phyloP scores from a whole-genome alignment of 192 early-diverging fungal species.

The Hyaloraphidium curvatum region DNA sequence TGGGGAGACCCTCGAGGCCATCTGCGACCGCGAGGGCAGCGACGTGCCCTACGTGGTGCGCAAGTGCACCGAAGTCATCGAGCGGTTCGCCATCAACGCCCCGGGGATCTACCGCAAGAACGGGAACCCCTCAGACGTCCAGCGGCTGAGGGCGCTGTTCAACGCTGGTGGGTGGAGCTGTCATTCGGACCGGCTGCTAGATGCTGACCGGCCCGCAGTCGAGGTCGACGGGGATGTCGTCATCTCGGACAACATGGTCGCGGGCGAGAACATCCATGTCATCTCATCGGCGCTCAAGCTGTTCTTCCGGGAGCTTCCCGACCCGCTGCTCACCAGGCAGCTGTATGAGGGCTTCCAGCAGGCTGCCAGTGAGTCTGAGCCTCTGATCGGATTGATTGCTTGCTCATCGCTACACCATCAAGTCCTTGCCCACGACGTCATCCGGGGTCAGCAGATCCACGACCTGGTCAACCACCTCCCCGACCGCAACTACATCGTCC shows the following conservation, averaged over 20 bases:
- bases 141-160: too few species aligned
- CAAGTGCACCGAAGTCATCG: not conserved
- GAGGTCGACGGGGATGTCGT: too few species aligned
- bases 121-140: too few species aligned
- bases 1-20: not conserved
- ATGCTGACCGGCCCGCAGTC: too few species aligned
- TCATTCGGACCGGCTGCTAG: too few species aligned
- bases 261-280: not conserved
- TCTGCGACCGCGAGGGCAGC: not conserved
- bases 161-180: too few species aligned
- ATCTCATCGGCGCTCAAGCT: not conserved
- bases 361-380: not conserved
- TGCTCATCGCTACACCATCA: too few species aligned
- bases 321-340: not conserved
- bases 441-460: not conserved
- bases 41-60: not conserved
- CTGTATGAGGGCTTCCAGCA: not conserved
- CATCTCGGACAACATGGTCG: too few species aligned
- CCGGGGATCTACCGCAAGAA: too few species aligned
- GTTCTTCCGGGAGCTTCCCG: constrained; percentile 1
- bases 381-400: too few species aligned
- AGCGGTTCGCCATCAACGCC: too few species aligned
- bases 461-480: not conserved
- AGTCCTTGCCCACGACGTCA: too few species aligned
- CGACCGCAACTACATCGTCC: not conserved